Evolutionary conservation across 192 early-diverging fungal species (phyloP), one percentile per base, ranked within the genome.

Genomic region (Coemansia furcata): DNA sequence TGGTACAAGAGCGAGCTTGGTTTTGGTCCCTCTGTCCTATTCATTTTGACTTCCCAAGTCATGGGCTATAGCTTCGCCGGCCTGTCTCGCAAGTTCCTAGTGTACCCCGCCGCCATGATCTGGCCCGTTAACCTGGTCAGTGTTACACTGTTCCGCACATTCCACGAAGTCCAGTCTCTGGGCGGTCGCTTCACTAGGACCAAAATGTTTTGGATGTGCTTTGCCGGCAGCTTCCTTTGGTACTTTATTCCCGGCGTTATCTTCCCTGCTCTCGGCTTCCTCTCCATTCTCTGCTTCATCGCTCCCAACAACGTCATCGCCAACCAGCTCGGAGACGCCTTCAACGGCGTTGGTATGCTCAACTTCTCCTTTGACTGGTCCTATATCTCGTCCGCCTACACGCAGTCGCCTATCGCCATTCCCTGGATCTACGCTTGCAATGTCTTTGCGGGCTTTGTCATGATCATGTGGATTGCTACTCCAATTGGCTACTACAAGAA

Each of bases 41-140:
- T 94, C 33, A 77, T 93, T 14, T 46, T 95, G 42, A 87, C 91
- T 0, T 92, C 92, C 62, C 85, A 88, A 67, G 64, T 87, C 60
- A 73, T 91, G 73, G 88, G 87, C 36, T 89, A 85, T 52, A 86
- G 88, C 32, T 72, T 91, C 78, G 89, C 89, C 50, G 94, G 89
- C 65, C 74, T 89, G 15, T 81, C 82, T 46, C 90, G 94, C 33
- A 86, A 87, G 26, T 94, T 89, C 74, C 80, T 98, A n/a, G 93
- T 98, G 8, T 86, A 89, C 55, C 94, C 94, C 32, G 80, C 91
- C 3, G 81, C 88, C 8, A 95, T 97, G 93, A 83, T 93, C 44
- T 99, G 95, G 95, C 95, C 95, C 3, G 65, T 85, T 3, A 90
- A 85, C 35, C 84, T 98, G 35, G 84, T 91, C 38, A 88, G 87